Conservation (phyloP, 257 asterid species). For the Forsythia viridissima region DNA sequence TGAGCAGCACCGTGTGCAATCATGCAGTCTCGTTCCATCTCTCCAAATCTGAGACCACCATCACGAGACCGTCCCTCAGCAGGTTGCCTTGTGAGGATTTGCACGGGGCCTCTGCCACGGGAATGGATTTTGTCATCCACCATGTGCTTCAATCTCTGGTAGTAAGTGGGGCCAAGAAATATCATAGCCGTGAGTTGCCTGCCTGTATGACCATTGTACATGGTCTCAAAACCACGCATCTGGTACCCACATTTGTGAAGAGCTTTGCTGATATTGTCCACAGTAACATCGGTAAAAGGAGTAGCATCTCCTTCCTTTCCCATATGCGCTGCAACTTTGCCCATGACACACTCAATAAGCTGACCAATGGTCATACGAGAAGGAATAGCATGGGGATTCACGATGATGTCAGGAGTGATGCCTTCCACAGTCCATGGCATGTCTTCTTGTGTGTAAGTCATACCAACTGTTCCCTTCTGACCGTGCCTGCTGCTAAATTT, state of each 20-base stretch:
- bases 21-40: conserved; percentile 99
- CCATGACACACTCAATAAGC: conserved; percentile 96
- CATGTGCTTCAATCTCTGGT: conserved; percentile 98
- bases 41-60: conserved; percentile 97
- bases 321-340: conserved; percentile 97
- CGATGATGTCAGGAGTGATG: conserved; percentile 84
- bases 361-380: conserved; percentile 99
- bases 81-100: conserved; percentile 94
- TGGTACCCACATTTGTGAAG: conserved; percentile 97
- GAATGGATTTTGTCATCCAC: conserved; percentile 96
- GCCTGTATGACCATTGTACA: conserved; percentile 97
- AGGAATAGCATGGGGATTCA: conserved; percentile 96
- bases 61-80: conserved; percentile 98
- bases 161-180: conserved; percentile 93
- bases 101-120: conserved; percentile 98
- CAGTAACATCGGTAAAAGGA: conserved; percentile 95
- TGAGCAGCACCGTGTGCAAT: conserved; percentile 99
- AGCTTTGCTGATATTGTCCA: conserved; percentile 91
- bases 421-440: conserved; percentile 98
- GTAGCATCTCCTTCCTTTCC: conserved; percentile 98
- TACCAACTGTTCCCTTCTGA: conserved; percentile 96
- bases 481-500: conserved; percentile 96
- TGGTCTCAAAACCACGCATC: conserved; percentile 97
- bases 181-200: conserved; percentile 77
- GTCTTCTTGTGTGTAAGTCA: conserved; percentile 98